Evolutionary conservation across 2,329 filamentous ascomycete genomes (phyloP), one percentile per base, ranked within the genome.

Genomic region (Pestalotiopsis sp.): DNA sequence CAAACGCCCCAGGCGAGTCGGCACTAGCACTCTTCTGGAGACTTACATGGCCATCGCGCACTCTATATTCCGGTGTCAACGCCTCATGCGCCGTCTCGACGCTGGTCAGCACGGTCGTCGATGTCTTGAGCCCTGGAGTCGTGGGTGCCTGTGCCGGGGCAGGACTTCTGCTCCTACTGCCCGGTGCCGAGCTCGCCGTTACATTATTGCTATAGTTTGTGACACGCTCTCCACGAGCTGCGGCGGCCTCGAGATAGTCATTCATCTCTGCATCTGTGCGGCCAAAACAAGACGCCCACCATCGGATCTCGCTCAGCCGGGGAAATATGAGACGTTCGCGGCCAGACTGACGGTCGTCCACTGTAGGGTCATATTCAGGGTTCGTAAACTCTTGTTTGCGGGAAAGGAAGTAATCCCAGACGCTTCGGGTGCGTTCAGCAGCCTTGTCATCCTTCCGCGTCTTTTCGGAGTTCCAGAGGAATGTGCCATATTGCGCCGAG

Each of bases 401-500:
- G 58, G 92, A 90, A 7, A 98, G 83, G 80, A 99, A 98, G 78
- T 98, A 98, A 73, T 96, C 92, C 96, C 96, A 99, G 1, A 98
- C 96, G 25, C 94, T 97, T 3, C 92, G 87, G 3, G 94, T 97
- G 67, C 89, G 87, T 74, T 94, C 90, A 52, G 85, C 84, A 1
- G 93, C 90, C 36, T 85, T 86, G 25, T 89, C 87, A 58, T 96
- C 92, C 17, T 89, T 84, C 3, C 96, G 91, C 75, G 97, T 93
- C 76, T 94, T 96, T 79, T 99, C 96, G 68, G 90, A 97, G 81
- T 99, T 98, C 81, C 93, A 97, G 4, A 99, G 85, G 78, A 99
- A 99, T 0, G 95, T 98, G 61, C 96, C 96, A 72, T 98, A 99
- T 78, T 99, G 96, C 73, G 95, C 97, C 0, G 95, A 95, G 78